Conservation (phyloP, 2,329 filamentous ascomycete genomes). For the Colletotrichum nymphaeae region DNA sequence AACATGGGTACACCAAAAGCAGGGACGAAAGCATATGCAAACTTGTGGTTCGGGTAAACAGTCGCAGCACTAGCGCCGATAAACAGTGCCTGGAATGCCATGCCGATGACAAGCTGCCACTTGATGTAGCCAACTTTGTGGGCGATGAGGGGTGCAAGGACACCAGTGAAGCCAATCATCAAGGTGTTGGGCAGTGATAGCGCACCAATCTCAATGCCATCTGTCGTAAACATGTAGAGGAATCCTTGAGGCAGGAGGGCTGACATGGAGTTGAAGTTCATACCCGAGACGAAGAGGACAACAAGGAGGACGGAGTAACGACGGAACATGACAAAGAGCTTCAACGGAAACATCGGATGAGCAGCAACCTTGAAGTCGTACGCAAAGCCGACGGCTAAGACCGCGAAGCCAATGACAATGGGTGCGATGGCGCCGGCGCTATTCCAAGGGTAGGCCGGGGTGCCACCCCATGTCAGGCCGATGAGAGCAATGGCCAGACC, state of each 20-base stretch:
- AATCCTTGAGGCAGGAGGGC: constrained; percentile 44
- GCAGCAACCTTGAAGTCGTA: constrained; percentile 40
- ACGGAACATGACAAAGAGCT: constrained; percentile 43
- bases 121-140: constrained; percentile 46
- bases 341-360: constrained; percentile 41
- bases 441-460: constrained; percentile 28
- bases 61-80: constrained; percentile 42
- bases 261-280: constrained; percentile 43
- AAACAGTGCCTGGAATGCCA: constrained; percentile 44
- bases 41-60: constrained; percentile 41
- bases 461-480: constrained; percentile 38
- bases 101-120: constrained; percentile 44
- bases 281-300: constrained; percentile 45
- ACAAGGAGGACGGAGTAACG: constrained; percentile 45
- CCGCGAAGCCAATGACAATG: constrained; percentile 37
- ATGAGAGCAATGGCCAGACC: constrained; percentile 39
- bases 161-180: constrained; percentile 26
- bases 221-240: constrained; percentile 45
- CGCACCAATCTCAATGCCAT: constrained; percentile 42
- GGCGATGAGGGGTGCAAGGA: constrained; percentile 43
- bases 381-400: constrained; percentile 36
- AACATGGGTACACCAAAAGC: constrained; percentile 46
- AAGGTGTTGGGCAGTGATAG: constrained; percentile 24
- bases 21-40: constrained; percentile 45
- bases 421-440: constrained; percentile 36